Conservation (phyloP, 177 flowering plant genomes). For the Vitis hybrid region DNA sequence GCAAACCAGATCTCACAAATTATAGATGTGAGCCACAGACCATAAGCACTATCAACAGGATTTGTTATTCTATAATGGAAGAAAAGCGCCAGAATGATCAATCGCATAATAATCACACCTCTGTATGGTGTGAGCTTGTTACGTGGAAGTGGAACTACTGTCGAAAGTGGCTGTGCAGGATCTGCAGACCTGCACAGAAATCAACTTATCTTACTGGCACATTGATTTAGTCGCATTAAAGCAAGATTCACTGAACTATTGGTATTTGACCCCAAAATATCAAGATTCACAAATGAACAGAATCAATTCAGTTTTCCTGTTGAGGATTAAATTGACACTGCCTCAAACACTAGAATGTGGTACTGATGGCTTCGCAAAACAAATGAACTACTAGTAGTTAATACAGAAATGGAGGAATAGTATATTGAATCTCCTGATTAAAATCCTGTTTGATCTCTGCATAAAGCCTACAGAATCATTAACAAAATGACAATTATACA, state of each 20-base stretch:
- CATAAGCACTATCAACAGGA: conserved; percentile 90
- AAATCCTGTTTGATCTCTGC: too few species aligned
- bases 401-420: too few species aligned
- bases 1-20: conserved; percentile 99
- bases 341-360: too few species aligned
- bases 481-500: too few species aligned
- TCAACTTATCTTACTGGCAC: neutral
- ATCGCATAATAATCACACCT: conserved; percentile 67
- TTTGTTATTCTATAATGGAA: conserved; percentile 87
- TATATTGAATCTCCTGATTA: too few species aligned
- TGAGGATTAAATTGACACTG: too few species aligned
- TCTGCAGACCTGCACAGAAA: conserved; percentile 53
- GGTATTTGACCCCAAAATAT: too few species aligned
- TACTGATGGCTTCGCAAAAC: too few species aligned
- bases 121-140: conserved; percentile 76
- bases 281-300: too few species aligned
- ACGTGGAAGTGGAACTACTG: conserved; percentile 54
- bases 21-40: conserved; percentile 91
- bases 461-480: too few species aligned
- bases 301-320: too few species aligned
- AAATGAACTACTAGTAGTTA: too few species aligned
- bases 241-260: neutral
- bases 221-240: neutral
- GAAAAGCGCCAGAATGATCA: conserved; percentile 82
- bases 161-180: conserved; percentile 67